These are phyloP conservation scores for Dissophora globulifera DNA, from an alignment of 192 early-diverging fungal genomes.

Conservation along the genomic window DNA sequence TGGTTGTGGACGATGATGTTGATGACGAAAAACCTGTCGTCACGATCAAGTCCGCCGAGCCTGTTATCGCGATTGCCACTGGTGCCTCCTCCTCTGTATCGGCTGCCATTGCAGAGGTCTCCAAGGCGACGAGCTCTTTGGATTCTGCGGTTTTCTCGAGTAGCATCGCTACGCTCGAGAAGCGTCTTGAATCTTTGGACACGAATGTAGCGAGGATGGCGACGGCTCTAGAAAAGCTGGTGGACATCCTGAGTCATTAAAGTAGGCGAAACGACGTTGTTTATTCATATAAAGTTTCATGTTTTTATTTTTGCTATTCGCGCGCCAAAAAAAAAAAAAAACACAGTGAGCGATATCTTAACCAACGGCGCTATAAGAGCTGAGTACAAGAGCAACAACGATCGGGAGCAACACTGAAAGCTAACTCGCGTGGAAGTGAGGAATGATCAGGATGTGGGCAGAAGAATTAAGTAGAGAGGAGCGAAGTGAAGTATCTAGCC, in stretches of 20 bases:
- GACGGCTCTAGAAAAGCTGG: constrained; percentile 48
- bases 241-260: constrained; percentile 38
- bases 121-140: constrained; percentile 30
- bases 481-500: too few relatives aligned
- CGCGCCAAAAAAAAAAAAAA: too few relatives aligned
- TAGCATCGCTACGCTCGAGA: constrained; percentile 38
- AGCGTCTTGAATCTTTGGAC: constrained; percentile 52
- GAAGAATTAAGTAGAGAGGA: too few relatives aligned
- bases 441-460: too few relatives aligned
- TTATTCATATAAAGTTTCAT: too few relatives aligned
- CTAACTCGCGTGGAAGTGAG: too few relatives aligned
- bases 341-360: too few relatives aligned
- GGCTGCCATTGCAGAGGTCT: constrained; percentile 22
- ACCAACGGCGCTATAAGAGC: too few relatives aligned
- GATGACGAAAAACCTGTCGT: constrained; percentile 37
- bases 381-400: too few relatives aligned
- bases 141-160: constrained; percentile 34
- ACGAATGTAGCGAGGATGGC: constrained; percentile 55
- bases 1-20: constrained; percentile 36
- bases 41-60: constrained; percentile 3
- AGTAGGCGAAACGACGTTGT: too few relatives aligned
- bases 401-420: too few relatives aligned
- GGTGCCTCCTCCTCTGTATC: constrained; percentile 22
- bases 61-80: constrained; percentile 27
- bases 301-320: too few relatives aligned